Base-by-base conservation (phyloP, 2,329 filamentous ascomycete genomes). In the Fusarium vanettenii region DNA sequence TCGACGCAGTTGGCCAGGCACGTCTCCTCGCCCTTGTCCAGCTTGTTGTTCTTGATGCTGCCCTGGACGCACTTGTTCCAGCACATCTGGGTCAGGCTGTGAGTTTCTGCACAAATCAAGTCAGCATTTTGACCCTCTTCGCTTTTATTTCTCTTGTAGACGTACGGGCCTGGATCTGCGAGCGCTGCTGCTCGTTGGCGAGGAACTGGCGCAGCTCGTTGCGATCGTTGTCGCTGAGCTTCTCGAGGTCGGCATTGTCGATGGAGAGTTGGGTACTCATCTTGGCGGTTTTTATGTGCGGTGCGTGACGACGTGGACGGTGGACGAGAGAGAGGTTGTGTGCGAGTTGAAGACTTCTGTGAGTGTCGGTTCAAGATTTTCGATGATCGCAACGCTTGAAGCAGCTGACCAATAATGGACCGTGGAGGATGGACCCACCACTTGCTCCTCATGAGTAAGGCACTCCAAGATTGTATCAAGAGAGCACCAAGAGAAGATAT, bases 1-100 rank as follows among this genome's bases (percentile, higher is more conserved):
- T 98, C 94, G 66, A 98, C 95, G 81, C 97, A 99, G 87, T 98
- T 98, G 82, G 92, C 88, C 82, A 98, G 89, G 84, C 97, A 99
- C 10, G 87, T 85, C 86, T 97, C 92, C 86, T 99, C 97, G 71
- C 85, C 87, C 79, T 89, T 90, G 76, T 97, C 94, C 76, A 99
- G 87, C 79, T 91, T 90, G 31, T 91, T 90, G 71, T 88, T 89
- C 77, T 92, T 92, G 82, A 98, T 92, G 67, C 88, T 88, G 64
- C 91, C 87, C 10, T 93, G 93, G 71, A 98, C 88, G 87, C 97
- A 99, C 87, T 98, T 98, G 82, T 92, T 95, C 92, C 95, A 99
- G 90, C 97, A 99, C 70, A 93, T 90, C 79, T 97, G 93, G 50
- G 88, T 90, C 63, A 91, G 80, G 72, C 81, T 84, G 80, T 90